These are phyloP conservation scores for Lactarius sp. DNA, from an alignment of 768 basidiomycete genomes.

Conservation along the genomic window DNA sequence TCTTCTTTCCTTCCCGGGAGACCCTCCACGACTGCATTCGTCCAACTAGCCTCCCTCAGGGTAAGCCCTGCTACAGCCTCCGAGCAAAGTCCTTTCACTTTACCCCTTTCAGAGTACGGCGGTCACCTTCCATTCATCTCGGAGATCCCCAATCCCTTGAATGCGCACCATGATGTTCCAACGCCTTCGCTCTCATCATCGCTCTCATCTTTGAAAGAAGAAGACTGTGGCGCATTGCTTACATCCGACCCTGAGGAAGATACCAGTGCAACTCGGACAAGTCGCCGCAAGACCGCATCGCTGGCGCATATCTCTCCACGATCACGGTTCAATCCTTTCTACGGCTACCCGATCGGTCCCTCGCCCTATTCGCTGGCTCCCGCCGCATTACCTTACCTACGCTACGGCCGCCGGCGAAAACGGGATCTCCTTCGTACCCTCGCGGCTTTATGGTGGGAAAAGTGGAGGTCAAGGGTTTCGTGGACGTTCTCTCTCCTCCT, in stretches of 20 bases:
- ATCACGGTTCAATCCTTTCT: conserved; percentile 67
- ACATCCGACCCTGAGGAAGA: not conserved
- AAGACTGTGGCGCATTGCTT: not conserved
- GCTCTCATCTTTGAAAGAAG: conserved; percentile 3
- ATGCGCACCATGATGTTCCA: conserved; percentile 2
- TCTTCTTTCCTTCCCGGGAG: conserved; percentile 58
- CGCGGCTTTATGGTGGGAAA: conserved; percentile 57
- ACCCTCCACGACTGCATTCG: conserved; percentile 55
- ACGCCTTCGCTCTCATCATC: conserved; percentile 11
- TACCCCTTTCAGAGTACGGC: conserved; percentile 54
- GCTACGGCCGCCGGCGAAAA: conserved; percentile 61
- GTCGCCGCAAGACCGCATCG: conserved; percentile 21
- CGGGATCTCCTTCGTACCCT: conserved; percentile 64
- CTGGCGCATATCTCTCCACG: conserved; percentile 41
- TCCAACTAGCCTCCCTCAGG: conserved; percentile 51
- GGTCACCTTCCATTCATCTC: conserved; percentile 52
- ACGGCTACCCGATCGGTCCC: conserved; percentile 54
- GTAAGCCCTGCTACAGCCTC: conserved; percentile 34
- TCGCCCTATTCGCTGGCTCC: conserved; percentile 32
- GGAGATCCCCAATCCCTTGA: conserved; percentile 40
- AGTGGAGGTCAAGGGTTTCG: conserved; percentile 40
- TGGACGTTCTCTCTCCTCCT: conserved; percentile 33
- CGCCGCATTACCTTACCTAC: conserved; percentile 41
- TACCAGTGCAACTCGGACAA: not conserved
- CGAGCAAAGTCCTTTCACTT: conserved; percentile 21